Evolutionary conservation across 208 protist genomes (phyloP), one percentile per base, ranked within the genome.

Genomic region (Lotmaria passim): DNA sequence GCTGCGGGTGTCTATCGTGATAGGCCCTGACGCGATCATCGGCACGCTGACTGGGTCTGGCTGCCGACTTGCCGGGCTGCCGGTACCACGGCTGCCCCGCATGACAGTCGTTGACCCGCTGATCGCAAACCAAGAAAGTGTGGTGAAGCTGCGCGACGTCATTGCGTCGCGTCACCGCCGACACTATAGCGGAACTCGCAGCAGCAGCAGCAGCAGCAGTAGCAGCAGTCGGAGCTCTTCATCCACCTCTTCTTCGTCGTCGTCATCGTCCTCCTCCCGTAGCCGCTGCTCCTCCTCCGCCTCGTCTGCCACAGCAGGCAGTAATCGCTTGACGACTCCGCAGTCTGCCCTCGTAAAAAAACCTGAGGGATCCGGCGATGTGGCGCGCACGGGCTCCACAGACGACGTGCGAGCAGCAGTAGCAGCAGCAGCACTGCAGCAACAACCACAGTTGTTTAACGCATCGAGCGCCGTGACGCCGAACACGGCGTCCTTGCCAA

Each of bases 41-140:
- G 91, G 89, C 6, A 92, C 84, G 19, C 69, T 93, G 43, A 93
- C 73, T 3, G 92, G 86, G 1, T 96, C 94, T 14, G 94, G 79
- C 10, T 87, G 83, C 57, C 83, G 84, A 10, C 62, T 98, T n/a
- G 78, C 73, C 7, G 87, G 82, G 2, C 68, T 98, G 33, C 92
- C 94, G 14, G 52, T 91, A 19, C 89, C 87, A 24, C 69, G 60
- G 6, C 59, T 75, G 31, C 90, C 91, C 2, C 80, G 82, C n/a
- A 50, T 96, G 41, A 69, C 85, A 33, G 61, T 96, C 60, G 50
- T 87, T 12, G 87, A 96, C 62, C 76, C 78, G 17, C 34, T 69
- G 10, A 86, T 96, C 51, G 75, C 75, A 10, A 62, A 53, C 24
- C 82, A 86, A 19, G 85, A 93, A 34, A 78, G 79, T 15, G 91